Evolutionary conservation across 345 rosid species (phyloP), one percentile per base, ranked within the genome.

Genomic region (Aegle marmelos): DNA sequence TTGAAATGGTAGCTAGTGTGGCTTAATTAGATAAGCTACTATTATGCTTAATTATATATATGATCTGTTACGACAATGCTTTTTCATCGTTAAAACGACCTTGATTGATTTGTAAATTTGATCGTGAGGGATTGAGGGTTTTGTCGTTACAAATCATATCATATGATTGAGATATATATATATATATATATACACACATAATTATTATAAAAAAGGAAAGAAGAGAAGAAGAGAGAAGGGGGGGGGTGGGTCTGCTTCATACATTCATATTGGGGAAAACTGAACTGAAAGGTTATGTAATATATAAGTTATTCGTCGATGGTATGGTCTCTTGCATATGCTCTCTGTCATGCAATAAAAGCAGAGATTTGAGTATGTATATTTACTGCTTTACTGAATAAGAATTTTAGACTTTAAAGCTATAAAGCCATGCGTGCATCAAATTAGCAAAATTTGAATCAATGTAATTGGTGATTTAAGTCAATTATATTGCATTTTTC

Each of bases 1-100:
- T 19, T 48, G 76, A 70, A 45, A 45, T 48, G 80, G 71, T 71
- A 25, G 70, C 80, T 70, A 64, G 19, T 27, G 64, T 65, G 25
- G 63, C 71, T 33, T 53, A 53, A 53, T 4, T 16, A 53, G 22
- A 6, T 17, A 53, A 53, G 6, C 7, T 53, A 19, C 50, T 45
- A 45, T 45, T 45, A 11, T 45, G 50, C 17, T 45, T 45, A 45
- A 14, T 11, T 45, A 10, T 45, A 45, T 45, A 45, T 45, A 45
- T 45, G 50, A 45, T 45, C 5, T 45, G 50, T 45, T 45, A 11
- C 50, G 50, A 45, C 50, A 13, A 1, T 45, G 50, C 50, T 45
- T 45, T 45, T 45, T 45, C 50, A 45, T 45, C 17, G 6, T 17
- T 53, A 31, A 27, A 30, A 61, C 16, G 28, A 3, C 19, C 65